These are phyloP conservation scores for Iris macrosiphon DNA, from an alignment of 106 monocot species.

Conservation along the genomic window DNA sequence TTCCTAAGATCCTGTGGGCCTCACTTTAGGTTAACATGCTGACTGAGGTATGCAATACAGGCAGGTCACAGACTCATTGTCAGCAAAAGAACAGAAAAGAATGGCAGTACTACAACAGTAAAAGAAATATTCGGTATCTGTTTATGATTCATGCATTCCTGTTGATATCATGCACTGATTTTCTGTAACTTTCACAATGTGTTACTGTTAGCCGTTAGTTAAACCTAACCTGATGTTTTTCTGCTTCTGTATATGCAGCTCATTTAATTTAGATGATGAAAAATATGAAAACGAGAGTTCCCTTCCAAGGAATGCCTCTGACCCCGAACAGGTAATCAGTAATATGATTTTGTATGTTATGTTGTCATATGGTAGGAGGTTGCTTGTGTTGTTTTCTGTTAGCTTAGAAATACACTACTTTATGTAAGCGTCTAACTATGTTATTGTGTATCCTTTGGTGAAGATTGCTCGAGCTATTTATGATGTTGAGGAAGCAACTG, in stretches of 20 bases:
- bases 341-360: neutral
- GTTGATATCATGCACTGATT: neutral
- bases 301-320: slow-evolving; percentile 64
- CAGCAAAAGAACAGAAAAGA: no score
- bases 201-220: neutral
- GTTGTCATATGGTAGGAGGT: neutral
- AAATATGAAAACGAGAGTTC: slow-evolving; percentile 84
- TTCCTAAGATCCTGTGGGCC: no score
- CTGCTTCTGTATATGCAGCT: slow-evolving; percentile 38
- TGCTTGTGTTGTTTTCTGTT: neutral
- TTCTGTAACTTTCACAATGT: neutral
- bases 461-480: slow-evolving; percentile 90
- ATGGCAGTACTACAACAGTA: no score
- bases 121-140: no score
- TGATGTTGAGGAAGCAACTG: slow-evolving; percentile 96
- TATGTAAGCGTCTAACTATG: slow-evolving; percentile 9
- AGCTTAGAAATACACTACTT: neutral
- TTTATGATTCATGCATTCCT: no score
- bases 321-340: slow-evolving; percentile 57
- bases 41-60: no score
- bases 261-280: slow-evolving; percentile 84
- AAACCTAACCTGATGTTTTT: neutral
- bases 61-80: no score
- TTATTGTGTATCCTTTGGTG: neutral
- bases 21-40: no score